Base-by-base conservation (phyloP, 2,329 filamentous ascomycete genomes). In the Diplodia scrobiculata region DNA sequence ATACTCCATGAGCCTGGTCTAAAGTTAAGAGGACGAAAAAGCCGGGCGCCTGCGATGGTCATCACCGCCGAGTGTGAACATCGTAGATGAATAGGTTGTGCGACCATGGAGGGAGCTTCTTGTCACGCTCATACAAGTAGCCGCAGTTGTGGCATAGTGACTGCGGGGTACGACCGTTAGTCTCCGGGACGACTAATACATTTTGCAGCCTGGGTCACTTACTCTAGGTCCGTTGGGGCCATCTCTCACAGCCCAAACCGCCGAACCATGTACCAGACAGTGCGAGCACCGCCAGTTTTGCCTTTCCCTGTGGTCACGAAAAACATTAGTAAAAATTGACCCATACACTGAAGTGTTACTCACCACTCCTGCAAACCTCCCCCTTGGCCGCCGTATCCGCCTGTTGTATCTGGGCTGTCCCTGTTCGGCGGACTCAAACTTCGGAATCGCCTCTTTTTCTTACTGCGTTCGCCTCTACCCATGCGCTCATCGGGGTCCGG, bases 61-160 rank as follows among this genome's bases (percentile, higher is more conserved):
- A 66, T 66, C 65, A 66, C 19, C 65, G 54, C 50, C 58, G 48
- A 5, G 58, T 34, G 36, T 66, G 55, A 13, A 45, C n/a, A 47
- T 83, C 81, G 66, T 74, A 70, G 45, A 72, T 73, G 74, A 92
- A 91, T 54, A 94, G 81, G 68, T 88, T 86, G 73, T 87, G 87
- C 2, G 87, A 87, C 88, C 89, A 92, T 32, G 87, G 86, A 9
- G 94, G 93, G 0, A 97, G 83, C 70, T 89, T 88, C 78, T 91
- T 89, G 77, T 96, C 91, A 65, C 92, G 89, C 79, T 97, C 94
- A 76, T 91, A 97, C 21, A 94, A 80, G 71, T 93, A 89, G 66
- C 92, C 94, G 76, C 94, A 98, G 76, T 96, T 97, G 78, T 93
- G 91, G 81, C 94, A 98, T 3, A 98, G 86, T 34, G 91, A 90